phyloP scores from a whole-genome alignment of 2,329 filamentous ascomycete genomes.

The Uncinocarpus reesii region DNA sequence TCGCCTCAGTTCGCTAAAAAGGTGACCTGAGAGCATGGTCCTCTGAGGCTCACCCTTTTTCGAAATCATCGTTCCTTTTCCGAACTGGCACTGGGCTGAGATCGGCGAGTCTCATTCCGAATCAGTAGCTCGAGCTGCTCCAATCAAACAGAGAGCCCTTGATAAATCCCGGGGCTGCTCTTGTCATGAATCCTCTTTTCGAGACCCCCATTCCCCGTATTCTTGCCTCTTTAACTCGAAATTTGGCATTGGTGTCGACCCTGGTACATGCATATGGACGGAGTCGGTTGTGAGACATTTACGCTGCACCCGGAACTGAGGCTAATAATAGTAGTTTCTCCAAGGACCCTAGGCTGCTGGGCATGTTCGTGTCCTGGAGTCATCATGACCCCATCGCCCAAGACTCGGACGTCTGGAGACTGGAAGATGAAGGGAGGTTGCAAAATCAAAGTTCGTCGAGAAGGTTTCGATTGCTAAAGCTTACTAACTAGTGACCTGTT shows the following conservation, averaged over 20 bases:
- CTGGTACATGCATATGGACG: slow-evolving; percentile 2
- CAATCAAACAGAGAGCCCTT: neutral
- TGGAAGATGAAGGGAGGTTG: too few relatives aligned
- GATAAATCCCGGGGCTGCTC: neutral
- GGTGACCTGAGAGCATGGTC: neutral
- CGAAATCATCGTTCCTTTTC: too few relatives aligned
- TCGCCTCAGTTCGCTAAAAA: neutral
- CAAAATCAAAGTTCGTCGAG: too few relatives aligned
- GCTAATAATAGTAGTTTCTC: slow-evolving; percentile 3
- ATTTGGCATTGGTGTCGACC: too few relatives aligned
- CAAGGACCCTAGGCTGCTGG: too few relatives aligned
- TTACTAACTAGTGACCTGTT: neutral
- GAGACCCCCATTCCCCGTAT: neutral
- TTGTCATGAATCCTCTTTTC: neutral
- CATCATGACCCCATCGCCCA: too few relatives aligned
- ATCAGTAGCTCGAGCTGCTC: neutral
- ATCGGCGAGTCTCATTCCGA: neutral
- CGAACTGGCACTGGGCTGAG: neutral
- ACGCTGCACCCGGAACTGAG: neutral
- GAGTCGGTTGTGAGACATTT: slow-evolving; percentile 6
- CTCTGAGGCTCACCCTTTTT: neutral
- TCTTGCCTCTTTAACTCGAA: too few relatives aligned
- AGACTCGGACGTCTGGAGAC: too few relatives aligned
- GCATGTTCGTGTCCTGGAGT: neutral
- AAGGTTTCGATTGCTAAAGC: neutral